Conservation (phyloP, 176 grass and related monocot species). For the Musa beccarii region DNA sequence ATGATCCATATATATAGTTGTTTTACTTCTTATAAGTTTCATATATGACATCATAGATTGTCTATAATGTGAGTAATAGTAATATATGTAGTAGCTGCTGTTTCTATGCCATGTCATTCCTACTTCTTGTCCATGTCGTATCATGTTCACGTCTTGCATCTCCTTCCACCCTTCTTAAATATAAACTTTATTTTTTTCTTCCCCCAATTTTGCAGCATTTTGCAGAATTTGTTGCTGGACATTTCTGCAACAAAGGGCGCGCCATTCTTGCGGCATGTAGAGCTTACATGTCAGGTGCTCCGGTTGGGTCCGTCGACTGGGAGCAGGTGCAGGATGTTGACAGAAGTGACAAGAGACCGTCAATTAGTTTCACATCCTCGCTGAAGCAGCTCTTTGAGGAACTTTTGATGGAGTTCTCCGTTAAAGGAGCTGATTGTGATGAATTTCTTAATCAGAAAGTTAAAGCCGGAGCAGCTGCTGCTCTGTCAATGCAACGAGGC, state of each 20-base stretch:
- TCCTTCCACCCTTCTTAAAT: too few relatives aligned
- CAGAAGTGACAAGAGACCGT: background rate
- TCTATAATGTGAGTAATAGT: too few relatives aligned
- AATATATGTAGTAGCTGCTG: too few relatives aligned
- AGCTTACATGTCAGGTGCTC: background rate
- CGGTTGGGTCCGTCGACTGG: background rate
- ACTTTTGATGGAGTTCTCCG: slow-evolving; percentile 89
- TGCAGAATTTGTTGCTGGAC: background rate
- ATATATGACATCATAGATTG: too few relatives aligned
- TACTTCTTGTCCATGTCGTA: too few relatives aligned
- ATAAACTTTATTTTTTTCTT: background rate
- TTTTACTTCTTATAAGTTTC: too few relatives aligned
- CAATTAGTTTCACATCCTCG: slow-evolving; percentile 26
- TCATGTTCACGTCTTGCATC: too few relatives aligned
- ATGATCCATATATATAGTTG: too few relatives aligned
- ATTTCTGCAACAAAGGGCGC: background rate
- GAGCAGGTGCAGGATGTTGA: background rate
- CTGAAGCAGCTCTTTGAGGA: slow-evolving; percentile 57
- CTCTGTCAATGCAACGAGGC: background rate
- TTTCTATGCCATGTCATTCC: too few relatives aligned
- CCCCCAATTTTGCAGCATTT: background rate
- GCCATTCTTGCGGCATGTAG: background rate
- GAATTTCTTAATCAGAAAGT: slow-evolving; percentile 49
- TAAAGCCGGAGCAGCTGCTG: slow-evolving; percentile 8
- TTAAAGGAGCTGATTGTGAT: slow-evolving; percentile 73